These are phyloP conservation scores for Penicillium sp. DNA, from an alignment of 2,329 filamentous ascomycete species.

Conservation along the genomic window DNA sequence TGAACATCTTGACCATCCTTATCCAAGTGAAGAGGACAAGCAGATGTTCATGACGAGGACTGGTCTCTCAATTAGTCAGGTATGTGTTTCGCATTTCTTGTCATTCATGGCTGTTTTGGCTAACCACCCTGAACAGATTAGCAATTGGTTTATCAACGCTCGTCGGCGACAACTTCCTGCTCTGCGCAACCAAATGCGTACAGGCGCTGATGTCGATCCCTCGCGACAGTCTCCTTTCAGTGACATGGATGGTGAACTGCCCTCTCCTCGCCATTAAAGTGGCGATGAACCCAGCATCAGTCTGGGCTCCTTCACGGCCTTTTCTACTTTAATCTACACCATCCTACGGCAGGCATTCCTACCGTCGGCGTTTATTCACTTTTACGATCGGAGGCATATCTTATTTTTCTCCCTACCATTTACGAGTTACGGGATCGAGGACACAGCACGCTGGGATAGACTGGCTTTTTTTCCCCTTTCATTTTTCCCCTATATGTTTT, in stretches of 20 bases:
- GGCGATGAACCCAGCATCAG: background rate
- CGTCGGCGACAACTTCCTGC: constrained; percentile 50
- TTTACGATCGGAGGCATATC: constrained; percentile 19
- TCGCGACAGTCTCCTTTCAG: constrained; percentile 39
- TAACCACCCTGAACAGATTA: constrained; percentile 42
- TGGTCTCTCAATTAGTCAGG: constrained; percentile 71
- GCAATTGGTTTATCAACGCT: constrained; percentile 57
- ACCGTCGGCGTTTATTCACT: constrained; percentile 21
- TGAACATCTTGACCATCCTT: constrained; percentile 75
- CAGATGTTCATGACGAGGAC: constrained; percentile 76
- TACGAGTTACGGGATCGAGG: constrained; percentile 22
- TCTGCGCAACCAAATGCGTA: constrained; percentile 47
- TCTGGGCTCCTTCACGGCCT: constrained; percentile 7
- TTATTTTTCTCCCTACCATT: constrained; percentile 5
- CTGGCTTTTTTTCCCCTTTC: constrained; percentile 16
- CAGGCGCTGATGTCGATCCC: constrained; percentile 32
- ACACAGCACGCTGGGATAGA: constrained; percentile 21
- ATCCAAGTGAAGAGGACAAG: constrained; percentile 87
- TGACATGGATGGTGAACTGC: constrained; percentile 33
- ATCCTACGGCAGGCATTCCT: constrained; percentile 21
- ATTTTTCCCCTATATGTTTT: constrained; percentile 1
- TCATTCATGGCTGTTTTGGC: background rate
- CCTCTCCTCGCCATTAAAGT: constrained; percentile 29
- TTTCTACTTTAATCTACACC: constrained; percentile 10
- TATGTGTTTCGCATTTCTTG: constrained; percentile 24